These are phyloP conservation scores for Fusarium pininemorale DNA, from an alignment of 2,329 filamentous ascomycete species.

Conservation along the genomic window DNA sequence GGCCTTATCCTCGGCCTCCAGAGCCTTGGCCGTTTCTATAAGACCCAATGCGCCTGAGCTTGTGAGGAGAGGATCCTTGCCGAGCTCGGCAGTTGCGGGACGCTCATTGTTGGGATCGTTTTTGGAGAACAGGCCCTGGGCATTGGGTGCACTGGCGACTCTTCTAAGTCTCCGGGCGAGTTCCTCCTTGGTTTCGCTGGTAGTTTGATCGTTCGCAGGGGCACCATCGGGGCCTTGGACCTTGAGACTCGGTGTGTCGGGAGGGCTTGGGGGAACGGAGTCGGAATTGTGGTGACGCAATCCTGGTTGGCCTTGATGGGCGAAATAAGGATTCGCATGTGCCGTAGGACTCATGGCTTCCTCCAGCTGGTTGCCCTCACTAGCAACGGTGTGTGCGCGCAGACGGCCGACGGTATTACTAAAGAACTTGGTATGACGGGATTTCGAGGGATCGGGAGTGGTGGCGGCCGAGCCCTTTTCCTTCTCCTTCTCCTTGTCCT, in stretches of 20 bases:
- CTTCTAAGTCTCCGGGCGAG: slow-evolving; percentile 90
- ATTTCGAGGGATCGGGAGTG: slow-evolving; percentile 56
- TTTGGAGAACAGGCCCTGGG: slow-evolving; percentile 85
- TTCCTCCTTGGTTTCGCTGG: slow-evolving; percentile 88
- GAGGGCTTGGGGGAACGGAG: slow-evolving; percentile 90
- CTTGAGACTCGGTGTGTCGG: slow-evolving; percentile 85
- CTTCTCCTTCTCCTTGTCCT: slow-evolving; percentile 52
- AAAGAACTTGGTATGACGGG: slow-evolving; percentile 89
- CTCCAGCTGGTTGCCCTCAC: slow-evolving; percentile 90
- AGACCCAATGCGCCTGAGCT: slow-evolving; percentile 54
- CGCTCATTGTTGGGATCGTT: slow-evolving; percentile 66
- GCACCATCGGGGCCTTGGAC: slow-evolving; percentile 73
- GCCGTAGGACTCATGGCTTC: slow-evolving; percentile 91
- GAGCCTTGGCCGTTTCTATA: slow-evolving; percentile 45
- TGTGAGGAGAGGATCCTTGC: slow-evolving; percentile 77
- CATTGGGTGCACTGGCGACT: slow-evolving; percentile 96
- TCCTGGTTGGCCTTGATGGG: slow-evolving; percentile 92
- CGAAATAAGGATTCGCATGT: slow-evolving; percentile 96
- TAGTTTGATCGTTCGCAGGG: slow-evolving; percentile 70
- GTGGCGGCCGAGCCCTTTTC: slow-evolving; percentile 40
- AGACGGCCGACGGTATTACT: slow-evolving; percentile 86
- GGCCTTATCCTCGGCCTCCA: slow-evolving; percentile 40
- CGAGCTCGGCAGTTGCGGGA: slow-evolving; percentile 85
- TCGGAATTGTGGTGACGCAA: slow-evolving; percentile 94
- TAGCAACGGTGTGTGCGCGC: slow-evolving; percentile 88